These are phyloP conservation scores for Backusella circina DNA, from an alignment of 192 early-diverging fungal species.

Conservation along the genomic window DNA sequence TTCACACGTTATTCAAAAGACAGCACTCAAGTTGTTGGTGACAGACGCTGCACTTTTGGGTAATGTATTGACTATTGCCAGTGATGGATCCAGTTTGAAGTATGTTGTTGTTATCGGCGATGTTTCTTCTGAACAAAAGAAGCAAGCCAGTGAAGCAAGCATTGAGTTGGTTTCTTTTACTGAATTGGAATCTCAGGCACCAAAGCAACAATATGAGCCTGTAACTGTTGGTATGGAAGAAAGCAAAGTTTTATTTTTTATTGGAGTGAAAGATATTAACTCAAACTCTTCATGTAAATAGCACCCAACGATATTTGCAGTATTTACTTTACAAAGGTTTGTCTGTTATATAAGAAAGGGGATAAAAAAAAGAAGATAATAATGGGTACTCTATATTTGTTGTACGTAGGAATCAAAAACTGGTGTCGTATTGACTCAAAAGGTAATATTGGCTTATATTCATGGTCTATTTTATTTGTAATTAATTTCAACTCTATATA, in stretches of 20 bases:
- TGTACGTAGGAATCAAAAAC: not conserved
- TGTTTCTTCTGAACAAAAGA: not conserved
- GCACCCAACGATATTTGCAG: conserved; percentile 23
- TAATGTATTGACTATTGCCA: conserved; percentile 1
- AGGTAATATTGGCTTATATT: conserved; percentile 14
- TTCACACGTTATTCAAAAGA: conserved; percentile 21
- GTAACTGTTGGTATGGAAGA: conserved; percentile 18
- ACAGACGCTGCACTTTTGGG: not conserved
- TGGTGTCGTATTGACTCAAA: conserved; percentile 35
- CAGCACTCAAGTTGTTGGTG: conserved; percentile 1
- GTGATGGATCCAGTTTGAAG: conserved; percentile 1
- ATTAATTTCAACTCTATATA: not conserved
- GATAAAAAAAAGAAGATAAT: not conserved
- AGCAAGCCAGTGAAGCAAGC: not conserved
- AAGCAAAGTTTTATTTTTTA: not conserved
- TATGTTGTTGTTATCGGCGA: conserved; percentile 25
- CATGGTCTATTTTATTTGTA: not conserved
- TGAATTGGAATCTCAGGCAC: conserved; percentile 9
- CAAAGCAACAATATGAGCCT: not conserved
- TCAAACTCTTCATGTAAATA: not conserved
- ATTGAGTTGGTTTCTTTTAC: conserved; percentile 19
- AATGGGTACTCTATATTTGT: not conserved
- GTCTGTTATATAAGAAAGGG: not conserved
- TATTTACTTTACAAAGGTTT: conserved; percentile 27
- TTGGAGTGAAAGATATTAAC: not conserved